A percentile compares a stretch with the other conserved stretches of the same genome.
phyloP scores from a whole-genome alignment of 768 basidiomycete species.

The Hemileccinum impolitum region DNA sequence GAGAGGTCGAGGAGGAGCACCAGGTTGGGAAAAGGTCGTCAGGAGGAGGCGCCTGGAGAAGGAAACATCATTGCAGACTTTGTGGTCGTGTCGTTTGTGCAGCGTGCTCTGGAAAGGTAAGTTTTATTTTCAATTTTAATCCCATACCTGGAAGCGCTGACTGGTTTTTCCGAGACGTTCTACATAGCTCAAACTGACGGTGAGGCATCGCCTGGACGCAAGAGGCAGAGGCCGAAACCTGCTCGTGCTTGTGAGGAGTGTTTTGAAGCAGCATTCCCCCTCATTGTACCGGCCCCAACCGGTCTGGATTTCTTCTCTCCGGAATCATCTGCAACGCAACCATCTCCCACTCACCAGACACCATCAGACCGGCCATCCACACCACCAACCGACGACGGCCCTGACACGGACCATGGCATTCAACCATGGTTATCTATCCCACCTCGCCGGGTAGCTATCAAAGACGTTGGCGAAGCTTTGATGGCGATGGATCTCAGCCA shows the following conservation, averaged over 20 bases:
- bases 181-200: conserved; percentile 49
- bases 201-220: conserved; percentile 39
- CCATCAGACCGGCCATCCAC: conserved; percentile 21
- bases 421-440: conserved; percentile 32
- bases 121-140: conserved; percentile 8
- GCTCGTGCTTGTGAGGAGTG: conserved; percentile 85
- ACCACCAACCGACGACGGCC: conserved; percentile 12
- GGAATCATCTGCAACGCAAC: conserved; percentile 5
- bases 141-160: neutral
- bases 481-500: conserved; percentile 39
- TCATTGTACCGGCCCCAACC: conserved; percentile 21
- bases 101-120: conserved; percentile 74
- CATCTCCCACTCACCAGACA: conserved; percentile 7
- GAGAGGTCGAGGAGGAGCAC: conserved; percentile 1
- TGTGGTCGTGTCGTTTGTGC: conserved; percentile 87
- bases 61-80: conserved; percentile 83
- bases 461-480: conserved; percentile 27
- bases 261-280: conserved; percentile 81
- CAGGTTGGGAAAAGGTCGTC: conserved; percentile 9
- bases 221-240: conserved; percentile 50
- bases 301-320: conserved; percentile 6
- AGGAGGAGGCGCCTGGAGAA: conserved; percentile 37
- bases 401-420: conserved; percentile 12
- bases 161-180: conserved; percentile 59
- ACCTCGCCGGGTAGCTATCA: conserved; percentile 13